phyloP scores from a whole-genome alignment of 495 filamentous ascomycete genomes.

The Sphaerosporella brunnea region DNA sequence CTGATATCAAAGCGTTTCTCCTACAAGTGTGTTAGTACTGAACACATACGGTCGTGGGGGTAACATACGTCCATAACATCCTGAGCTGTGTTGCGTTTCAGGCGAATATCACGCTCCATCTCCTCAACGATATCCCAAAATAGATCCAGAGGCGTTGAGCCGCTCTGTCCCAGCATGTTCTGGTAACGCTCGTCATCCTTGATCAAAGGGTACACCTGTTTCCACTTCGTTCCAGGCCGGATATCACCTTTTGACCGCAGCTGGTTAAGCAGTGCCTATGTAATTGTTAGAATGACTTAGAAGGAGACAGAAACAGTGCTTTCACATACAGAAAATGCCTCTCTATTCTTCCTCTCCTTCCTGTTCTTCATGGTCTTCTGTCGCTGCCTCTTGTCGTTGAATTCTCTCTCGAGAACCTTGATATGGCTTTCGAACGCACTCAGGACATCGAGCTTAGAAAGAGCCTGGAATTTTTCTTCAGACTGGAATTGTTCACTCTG shows the following conservation, averaged over 20 bases:
- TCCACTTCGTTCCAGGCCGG: constrained; percentile 83
- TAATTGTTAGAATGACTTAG: not conserved
- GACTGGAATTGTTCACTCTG: constrained; percentile 61
- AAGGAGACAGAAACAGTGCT: not conserved
- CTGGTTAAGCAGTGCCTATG: constrained; percentile 46
- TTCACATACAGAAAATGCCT: constrained; percentile 42
- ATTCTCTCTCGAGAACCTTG: constrained; percentile 70
- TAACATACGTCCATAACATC: constrained; percentile 74
- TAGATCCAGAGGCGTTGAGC: constrained; percentile 80
- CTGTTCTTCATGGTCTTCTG: constrained; percentile 64
- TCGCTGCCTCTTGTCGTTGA: constrained; percentile 74
- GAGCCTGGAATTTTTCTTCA: constrained; percentile 73
- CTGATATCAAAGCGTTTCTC: constrained; percentile 83
- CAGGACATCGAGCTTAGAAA: constrained; percentile 79
- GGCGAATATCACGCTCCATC: constrained; percentile 67
- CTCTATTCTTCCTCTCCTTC: constrained; percentile 68
- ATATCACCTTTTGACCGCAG: constrained; percentile 62
- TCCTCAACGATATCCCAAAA: constrained; percentile 97
- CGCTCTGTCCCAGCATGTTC: constrained; percentile 68
- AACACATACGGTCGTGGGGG: constrained; percentile 1
- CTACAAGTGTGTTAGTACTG: constrained; percentile 30
- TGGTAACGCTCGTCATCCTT: constrained; percentile 67
- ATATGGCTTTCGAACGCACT: constrained; percentile 89
- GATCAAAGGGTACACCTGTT: constrained; percentile 57
- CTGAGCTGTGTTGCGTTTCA: constrained; percentile 63